Conservation (phyloP, 345 rosid species). For the Eucalyptus guilfoylei region DNA sequence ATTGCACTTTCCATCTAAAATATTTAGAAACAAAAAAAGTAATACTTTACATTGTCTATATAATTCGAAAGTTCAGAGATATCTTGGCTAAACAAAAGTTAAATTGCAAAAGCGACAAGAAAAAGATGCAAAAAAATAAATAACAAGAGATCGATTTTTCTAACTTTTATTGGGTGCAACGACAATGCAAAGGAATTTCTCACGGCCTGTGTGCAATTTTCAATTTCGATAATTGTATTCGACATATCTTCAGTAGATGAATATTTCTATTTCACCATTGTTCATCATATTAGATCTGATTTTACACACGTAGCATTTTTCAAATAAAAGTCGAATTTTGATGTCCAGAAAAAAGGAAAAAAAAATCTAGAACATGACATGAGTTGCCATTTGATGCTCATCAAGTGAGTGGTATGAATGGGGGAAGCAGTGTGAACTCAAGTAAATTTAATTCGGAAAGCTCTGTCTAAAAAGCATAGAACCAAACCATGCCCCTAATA, state of each 20-base stretch:
- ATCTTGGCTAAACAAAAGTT: neutral
- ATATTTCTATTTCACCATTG: neutral
- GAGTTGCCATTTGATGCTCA: neutral
- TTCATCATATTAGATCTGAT: neutral
- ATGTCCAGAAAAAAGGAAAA: no score
- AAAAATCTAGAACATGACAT: neutral
- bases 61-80: neutral
- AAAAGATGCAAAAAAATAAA: neutral
- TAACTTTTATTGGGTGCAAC: neutral
- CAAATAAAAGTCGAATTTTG: neutral
- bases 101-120: neutral
- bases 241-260: neutral
- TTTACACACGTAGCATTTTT: neutral
- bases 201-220: accelerated
- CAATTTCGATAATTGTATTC: accelerated
- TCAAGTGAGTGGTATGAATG: no score
- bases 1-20: neutral
- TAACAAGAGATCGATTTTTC: neutral
- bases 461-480: neutral
- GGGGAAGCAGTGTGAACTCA: neutral
- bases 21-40: neutral
- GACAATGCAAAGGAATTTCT: neutral
- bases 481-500: neutral
- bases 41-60: neutral
- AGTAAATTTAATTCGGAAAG: neutral